phyloP scores from a whole-genome alignment of 352 stramenopile species.

The Phytopythium boreale region DNA sequence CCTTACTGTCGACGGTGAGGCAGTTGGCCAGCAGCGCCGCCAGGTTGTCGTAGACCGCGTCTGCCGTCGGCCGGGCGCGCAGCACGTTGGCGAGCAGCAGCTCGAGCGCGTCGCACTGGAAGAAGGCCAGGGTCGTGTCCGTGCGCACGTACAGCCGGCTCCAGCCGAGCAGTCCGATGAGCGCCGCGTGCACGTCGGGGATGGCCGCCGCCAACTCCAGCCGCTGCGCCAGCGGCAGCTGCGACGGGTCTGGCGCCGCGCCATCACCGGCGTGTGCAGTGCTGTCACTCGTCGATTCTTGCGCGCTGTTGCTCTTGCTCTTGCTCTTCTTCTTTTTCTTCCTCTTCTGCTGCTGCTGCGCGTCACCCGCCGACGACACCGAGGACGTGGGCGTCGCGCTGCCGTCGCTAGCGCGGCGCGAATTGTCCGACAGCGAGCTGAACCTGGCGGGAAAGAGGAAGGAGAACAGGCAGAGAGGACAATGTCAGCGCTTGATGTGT shows the following conservation, averaged over 20 bases:
- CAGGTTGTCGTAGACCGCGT: conserved; percentile 56
- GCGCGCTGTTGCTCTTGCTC: background rate
- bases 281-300: background rate
- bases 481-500: background rate
- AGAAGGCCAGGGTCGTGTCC: conserved; percentile 66
- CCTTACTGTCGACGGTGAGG: conserved; percentile 36
- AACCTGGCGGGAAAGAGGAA: conserved; percentile 12
- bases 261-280: background rate
- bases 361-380: conserved; percentile 15
- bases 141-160: conserved; percentile 58
- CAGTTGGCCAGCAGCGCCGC: conserved; percentile 59
- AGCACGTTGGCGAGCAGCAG: conserved; percentile 66
- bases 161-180: conserved; percentile 73
- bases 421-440: conserved; percentile 26
- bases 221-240: conserved; percentile 47
- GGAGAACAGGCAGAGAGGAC: background rate
- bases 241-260: conserved; percentile 23
- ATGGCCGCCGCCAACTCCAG: conserved; percentile 72
- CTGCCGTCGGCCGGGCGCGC: conserved; percentile 22
- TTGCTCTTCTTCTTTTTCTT: conserved; percentile 13
- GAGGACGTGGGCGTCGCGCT: conserved; percentile 19
- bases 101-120: conserved; percentile 62
- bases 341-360: conserved; percentile 31
- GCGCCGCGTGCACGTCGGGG: conserved; percentile 60
- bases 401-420: conserved; percentile 23